Base-by-base conservation (phyloP, 164 flowering plant genomes). In the Magnolia kwangsiensis region DNA sequence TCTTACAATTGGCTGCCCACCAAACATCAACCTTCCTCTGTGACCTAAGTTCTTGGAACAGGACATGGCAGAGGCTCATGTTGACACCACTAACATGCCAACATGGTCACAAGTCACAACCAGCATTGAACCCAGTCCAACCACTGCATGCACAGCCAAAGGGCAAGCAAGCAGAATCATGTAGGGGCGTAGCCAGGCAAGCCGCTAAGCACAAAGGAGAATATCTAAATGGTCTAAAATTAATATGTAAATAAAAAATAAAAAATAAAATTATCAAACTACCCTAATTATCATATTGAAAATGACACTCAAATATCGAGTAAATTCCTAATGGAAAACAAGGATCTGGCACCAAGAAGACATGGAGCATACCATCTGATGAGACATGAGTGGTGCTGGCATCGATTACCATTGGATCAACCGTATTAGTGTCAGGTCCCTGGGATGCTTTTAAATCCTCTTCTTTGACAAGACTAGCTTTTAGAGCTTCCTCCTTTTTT, bases 401-500 rank as follows among this genome's bases (percentile, higher is more conserved):
- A 85, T 96, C 98, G 84, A 92, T 78, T 68, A 86, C 87, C 98
- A 96, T 96, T 65, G 97, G 94, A 80, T 96, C 98, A 82, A 80
- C 82, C 14, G 78, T 63, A 77, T 67, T 78, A 50, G 61, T 79
- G 74, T 96, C 98, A 77, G 88, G 69, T 50, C 82, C 91, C 72
- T 76, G 83, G 69, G 89, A 72, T 75, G 87, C 88, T 83, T 94
- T 96, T 75, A 81, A 64, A 75, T 93, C 96, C 74, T 96, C 97
- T 82, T 92, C 96, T 84, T 92, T 91, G 74, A 80, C 78, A 11
- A 87, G 84, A 86, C 86, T 86, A 72, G 99, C 97, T 87, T 91
- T 94, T 61, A 90, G 69, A 77, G 92, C 94, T 86, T 91, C 98
- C 81, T 94, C 99, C 81, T 88, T 89, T 80, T 86, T 93, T 63